phyloP scores from a whole-genome alignment of 371 early-diverging fungal genomes.

The Blastocladiella emersonii region DNA sequence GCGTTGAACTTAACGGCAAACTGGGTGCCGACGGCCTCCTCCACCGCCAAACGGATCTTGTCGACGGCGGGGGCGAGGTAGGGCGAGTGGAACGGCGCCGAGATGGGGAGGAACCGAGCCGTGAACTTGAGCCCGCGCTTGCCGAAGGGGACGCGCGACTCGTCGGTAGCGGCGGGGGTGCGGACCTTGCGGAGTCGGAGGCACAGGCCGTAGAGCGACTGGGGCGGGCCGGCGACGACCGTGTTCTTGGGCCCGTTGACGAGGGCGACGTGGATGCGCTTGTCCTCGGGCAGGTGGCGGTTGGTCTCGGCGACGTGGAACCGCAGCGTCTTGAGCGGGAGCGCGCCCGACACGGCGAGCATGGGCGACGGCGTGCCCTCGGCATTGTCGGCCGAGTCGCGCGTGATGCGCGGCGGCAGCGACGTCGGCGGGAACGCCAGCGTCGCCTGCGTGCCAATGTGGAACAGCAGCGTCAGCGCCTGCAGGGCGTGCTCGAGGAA shows the following conservation, averaged over 20 bases:
- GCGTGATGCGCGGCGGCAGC: slow-evolving; percentile 51
- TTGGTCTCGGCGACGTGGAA: slow-evolving; percentile 74
- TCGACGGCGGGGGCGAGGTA: slow-evolving; percentile 54
- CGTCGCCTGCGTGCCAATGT: slow-evolving; percentile 80
- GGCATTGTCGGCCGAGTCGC: slow-evolving; percentile 70
- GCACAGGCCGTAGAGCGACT: slow-evolving; percentile 79
- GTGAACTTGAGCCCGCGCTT: slow-evolving; percentile 76
- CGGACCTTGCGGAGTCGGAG: slow-evolving; percentile 73
- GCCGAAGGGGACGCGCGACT: slow-evolving; percentile 68
- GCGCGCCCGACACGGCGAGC: slow-evolving; percentile 59
- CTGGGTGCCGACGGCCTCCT: slow-evolving; percentile 14
- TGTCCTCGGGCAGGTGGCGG: slow-evolving; percentile 62
- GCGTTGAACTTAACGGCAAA: slow-evolving; percentile 35
- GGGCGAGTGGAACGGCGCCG: slow-evolving; percentile 74
- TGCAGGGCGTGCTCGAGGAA: slow-evolving; percentile 68
- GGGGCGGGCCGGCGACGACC: slow-evolving; percentile 75
- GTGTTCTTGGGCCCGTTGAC: slow-evolving; percentile 75
- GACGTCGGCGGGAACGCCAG: slow-evolving; percentile 78
- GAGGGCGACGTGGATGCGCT: slow-evolving; percentile 66
- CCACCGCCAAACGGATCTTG: slow-evolving; percentile 47
- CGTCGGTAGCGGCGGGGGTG: slow-evolving; percentile 65
- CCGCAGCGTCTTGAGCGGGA: slow-evolving; percentile 56
- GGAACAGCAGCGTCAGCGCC: slow-evolving; percentile 76
- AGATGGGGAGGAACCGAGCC: slow-evolving; percentile 73
- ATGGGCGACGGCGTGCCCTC: slow-evolving; percentile 92